Base-by-base conservation (phyloP, 2,329 filamentous ascomycete species). In the Epichloe baconii region DNA sequence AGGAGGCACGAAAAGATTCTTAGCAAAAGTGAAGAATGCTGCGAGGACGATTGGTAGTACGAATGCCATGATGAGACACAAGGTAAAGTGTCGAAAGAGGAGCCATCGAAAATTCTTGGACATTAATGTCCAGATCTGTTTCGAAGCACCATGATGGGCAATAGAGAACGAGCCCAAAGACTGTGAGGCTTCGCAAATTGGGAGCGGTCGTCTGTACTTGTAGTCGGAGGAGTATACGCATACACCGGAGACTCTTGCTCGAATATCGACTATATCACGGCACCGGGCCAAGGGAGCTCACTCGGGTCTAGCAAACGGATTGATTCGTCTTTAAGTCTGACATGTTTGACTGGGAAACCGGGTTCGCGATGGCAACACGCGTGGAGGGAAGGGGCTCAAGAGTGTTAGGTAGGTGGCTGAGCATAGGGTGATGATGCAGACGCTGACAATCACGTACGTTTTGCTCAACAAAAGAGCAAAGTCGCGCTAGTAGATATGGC, bases 1-100 rank as follows among this genome's bases (percentile, higher is more conserved):
- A 1, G 86, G 84, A 1, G 88, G 84, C 3, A 90, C 78, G 60
- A 95, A 91, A 55, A 95, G 79, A 64, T 90, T 90, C 58, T 86
- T 83, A 15, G 88, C 84, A 64, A 85, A 91, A 49, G 72, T 78
- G 54, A 85, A 73, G 59, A 84, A 80, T 21, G 75, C 67, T 41
- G 78, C 74, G 48, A 85, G 67, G 44, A 76, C 61, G 35, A 84
- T 66, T 3, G 82, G 82, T 1, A 84, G 69, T 19, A 83, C 40
- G 47, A 85, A 74, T 5, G 79, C 76, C 58, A 79, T 77, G 54
- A 80, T 66, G 44, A 74, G 53, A 2, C 79, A 78, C 21, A 75
- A 68, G 5, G 72, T 51, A 19, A 66, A 59, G 62, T 82, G 79
- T 5, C 80, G 77, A 43, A 74, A 58, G 36, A 82, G 58, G 14